phyloP scores from a whole-genome alignment of 768 basidiomycete species.

The Vararia minispora region DNA sequence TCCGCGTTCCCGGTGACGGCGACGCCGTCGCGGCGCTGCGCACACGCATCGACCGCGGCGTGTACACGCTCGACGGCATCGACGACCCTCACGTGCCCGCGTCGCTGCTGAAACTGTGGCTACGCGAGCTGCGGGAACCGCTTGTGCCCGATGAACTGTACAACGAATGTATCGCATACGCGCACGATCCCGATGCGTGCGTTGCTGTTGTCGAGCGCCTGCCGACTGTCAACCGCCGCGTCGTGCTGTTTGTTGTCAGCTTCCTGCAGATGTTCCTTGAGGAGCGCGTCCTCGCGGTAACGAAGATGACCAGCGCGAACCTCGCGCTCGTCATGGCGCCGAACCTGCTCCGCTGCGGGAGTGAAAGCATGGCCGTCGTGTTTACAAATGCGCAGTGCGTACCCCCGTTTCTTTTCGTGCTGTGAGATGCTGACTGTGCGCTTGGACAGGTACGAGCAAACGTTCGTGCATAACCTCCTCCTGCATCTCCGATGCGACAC shows the following conservation, averaged over 20 bases:
- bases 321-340: conserved; percentile 89
- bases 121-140: conserved; percentile 87
- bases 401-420: not conserved
- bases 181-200: conserved; percentile 57
- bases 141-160: conserved; percentile 86
- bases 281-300: conserved; percentile 55
- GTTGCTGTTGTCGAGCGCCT: conserved; percentile 65
- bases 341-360: conserved; percentile 77
- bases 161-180: conserved; percentile 72
- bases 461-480: conserved; percentile 78
- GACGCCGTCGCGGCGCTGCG: conserved; percentile 85
- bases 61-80: conserved; percentile 82
- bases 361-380: conserved; percentile 79
- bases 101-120: conserved; percentile 86
- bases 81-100: conserved; percentile 88
- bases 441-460: conserved; percentile 79
- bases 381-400: conserved; percentile 88
- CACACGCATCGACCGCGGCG: conserved; percentile 81
- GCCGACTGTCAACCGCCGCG: conserved; percentile 78
- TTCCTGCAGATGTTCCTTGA: conserved; percentile 86
- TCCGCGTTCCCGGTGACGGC: conserved; percentile 84
- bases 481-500: conserved; percentile 66
- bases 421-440: conserved; percentile 2
- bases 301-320: conserved; percentile 88
- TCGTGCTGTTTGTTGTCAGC: conserved; percentile 80